Conservation (phyloP, 2,329 filamentous ascomycete genomes). For the Venturiaceae sp. region DNA sequence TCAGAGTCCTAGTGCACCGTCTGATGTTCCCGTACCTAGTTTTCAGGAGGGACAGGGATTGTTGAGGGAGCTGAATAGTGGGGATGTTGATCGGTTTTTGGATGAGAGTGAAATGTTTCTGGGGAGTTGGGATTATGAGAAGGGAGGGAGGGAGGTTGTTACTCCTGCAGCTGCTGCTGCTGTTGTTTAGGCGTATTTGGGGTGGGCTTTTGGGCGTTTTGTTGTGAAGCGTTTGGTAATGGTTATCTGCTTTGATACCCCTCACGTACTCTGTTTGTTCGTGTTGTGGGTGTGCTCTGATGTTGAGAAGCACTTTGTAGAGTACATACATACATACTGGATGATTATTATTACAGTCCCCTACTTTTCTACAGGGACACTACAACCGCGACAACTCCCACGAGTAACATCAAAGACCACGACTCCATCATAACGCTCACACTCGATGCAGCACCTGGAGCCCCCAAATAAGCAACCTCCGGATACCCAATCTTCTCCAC, state of each 20-base stretch:
- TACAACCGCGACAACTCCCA: conserved; percentile 9
- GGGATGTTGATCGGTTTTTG: not conserved
- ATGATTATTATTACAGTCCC: too few relatives aligned
- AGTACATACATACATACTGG: too few relatives aligned
- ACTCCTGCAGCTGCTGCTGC: conserved; percentile 14
- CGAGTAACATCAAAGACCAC: conserved; percentile 7
- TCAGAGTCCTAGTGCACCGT: not conserved
- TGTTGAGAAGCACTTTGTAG: too few relatives aligned
- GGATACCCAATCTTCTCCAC: conserved; percentile 23
- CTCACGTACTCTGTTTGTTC: too few relatives aligned
- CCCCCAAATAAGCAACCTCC: conserved; percentile 18
- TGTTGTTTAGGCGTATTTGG: too few relatives aligned
- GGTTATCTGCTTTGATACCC: too few relatives aligned
- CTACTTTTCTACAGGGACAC: not conserved
- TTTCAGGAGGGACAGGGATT: not conserved
- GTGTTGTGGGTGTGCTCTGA: too few relatives aligned
- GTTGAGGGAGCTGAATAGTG: not conserved
- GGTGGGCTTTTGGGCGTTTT: too few relatives aligned
- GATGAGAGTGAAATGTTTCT: not conserved
- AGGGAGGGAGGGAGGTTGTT: not conserved
- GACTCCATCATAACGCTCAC: conserved; percentile 2
- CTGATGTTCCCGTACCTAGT: not conserved
- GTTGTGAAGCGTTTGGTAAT: too few relatives aligned
- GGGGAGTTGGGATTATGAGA: not conserved
- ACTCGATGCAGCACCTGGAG: conserved; percentile 1